phyloP scores from a whole-genome alignment of 139 green algal species.

The Picochlorum sp. region DNA sequence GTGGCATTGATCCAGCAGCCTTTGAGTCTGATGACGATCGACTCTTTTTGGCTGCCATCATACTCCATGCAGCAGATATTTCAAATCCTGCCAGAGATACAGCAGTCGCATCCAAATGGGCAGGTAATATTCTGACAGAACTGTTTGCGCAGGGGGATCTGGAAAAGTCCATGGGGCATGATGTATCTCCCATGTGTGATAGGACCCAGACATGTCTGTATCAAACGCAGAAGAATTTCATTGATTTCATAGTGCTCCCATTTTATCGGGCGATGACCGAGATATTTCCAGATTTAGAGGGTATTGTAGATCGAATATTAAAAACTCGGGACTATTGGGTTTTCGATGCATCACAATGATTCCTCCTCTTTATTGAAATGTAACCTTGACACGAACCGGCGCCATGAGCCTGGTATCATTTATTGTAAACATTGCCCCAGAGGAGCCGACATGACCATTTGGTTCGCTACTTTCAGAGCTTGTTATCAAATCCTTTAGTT shows the following conservation, averaged over 20 bases:
- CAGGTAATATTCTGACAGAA: constrained; percentile 46
- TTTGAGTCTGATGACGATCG: constrained; percentile 38
- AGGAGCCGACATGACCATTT: too few species aligned
- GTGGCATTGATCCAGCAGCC: too few species aligned
- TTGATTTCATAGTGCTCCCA: constrained; percentile 60
- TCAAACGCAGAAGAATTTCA: constrained; percentile 57
- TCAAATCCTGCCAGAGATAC: constrained; percentile 46
- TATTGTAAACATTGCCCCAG: constrained; percentile 56
- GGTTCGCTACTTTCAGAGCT: constrained; percentile 2
- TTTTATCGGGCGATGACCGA: constrained; percentile 32
- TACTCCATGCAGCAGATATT: constrained; percentile 64
- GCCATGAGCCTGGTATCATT: constrained; percentile 87
- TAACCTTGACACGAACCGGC: constrained; percentile 53
- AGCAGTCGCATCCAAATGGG: constrained; percentile 30
- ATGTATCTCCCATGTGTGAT: constrained; percentile 53
- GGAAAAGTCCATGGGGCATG: constrained; percentile 34
- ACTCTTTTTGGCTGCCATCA: constrained; percentile 41
- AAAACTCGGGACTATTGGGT: background rate
- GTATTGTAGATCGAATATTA: background rate
- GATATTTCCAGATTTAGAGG: background rate
- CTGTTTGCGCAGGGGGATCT: constrained; percentile 59
- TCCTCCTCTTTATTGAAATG: background rate
- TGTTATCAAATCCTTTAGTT: constrained; percentile 25
- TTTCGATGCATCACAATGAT: too few species aligned
- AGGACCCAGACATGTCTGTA: constrained; percentile 24